Base-by-base conservation (phyloP, 1,139 yeast genomes). In the Debaryomyces sp. region DNA sequence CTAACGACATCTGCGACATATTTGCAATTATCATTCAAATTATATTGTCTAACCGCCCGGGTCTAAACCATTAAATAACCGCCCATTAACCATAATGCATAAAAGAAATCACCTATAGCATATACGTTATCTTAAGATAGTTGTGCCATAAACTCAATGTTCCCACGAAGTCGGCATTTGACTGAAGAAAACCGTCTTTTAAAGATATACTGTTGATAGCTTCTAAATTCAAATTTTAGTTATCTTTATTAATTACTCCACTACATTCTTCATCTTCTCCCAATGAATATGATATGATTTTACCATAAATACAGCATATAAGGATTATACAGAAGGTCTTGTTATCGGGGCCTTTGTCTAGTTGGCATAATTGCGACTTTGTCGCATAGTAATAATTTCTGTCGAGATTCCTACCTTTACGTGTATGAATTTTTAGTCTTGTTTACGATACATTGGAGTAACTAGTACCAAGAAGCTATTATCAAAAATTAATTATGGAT, bases 401-500 rank as follows among this genome's bases (percentile, higher is more conserved):
- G 44, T 41, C 29, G 30, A 29, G n/a, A 50, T 13, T 32, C 47
- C 39, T 50, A 51, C 52, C 48, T 51, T 10, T 23, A 10, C 39
- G 27, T 35, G 33, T 27, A 35, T 41, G 41, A 48, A 43, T 36
- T 21, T 42, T 29, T 35, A 36, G 44, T 41, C 29, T 42, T 41
- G 36, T 41, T 41, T 41, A 41, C 43, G 23, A 41, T 9, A 10
- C 9, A 21, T 13, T 21, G 18, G 8, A 6, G 21, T n/a, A 17
- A 24, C 13, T 30, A 41, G 1, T 7, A 32, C 12, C 17, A 18
- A 30, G 13, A 15, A 39, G 35, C 18, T 15, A 39, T 21, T 18
- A 41, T n/a, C 23, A 41, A 27, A 37, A 17, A 41, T 21, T 41
- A 41, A 40, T 18, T 13, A 50, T 54, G 55, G 54, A 53, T 44